Conservation (phyloP, 2,329 filamentous ascomycete species). For the Rutstroemia sp. region DNA sequence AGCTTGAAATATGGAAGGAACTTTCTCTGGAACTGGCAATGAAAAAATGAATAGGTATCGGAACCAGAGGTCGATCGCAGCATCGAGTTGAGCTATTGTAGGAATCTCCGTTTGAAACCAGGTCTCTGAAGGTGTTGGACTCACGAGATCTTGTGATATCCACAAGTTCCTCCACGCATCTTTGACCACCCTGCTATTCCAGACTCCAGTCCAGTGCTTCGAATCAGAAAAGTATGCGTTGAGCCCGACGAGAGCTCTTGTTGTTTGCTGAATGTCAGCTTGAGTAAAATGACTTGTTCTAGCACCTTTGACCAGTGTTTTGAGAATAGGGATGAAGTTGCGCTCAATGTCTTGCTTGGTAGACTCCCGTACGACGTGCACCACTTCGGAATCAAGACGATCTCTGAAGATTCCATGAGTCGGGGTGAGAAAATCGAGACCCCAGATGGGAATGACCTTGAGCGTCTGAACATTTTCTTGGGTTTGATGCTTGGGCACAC, state of each 20-base stretch:
- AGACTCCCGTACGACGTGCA: conserved; percentile 35
- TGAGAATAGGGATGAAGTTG: conserved; percentile 47
- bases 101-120: conserved; percentile 40
- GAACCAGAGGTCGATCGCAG: conserved; percentile 39
- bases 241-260: conserved; percentile 21
- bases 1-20: conserved; percentile 52
- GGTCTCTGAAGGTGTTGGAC: conserved; percentile 33
- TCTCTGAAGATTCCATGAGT: conserved; percentile 43
- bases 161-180: conserved; percentile 38
- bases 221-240: conserved; percentile 31
- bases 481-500: conserved; percentile 41
- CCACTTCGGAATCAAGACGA: conserved; percentile 40
- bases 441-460: conserved; percentile 43
- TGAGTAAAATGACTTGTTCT: conserved; percentile 38
- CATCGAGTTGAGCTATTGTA: conserved; percentile 38
- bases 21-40: conserved; percentile 34
- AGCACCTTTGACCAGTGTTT: conserved; percentile 41
- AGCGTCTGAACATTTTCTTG: conserved; percentile 43
- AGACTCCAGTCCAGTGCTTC: conserved; percentile 39
- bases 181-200: conserved; percentile 39
- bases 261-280: conserved; percentile 36
- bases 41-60: conserved; percentile 41
- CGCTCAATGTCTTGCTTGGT: conserved; percentile 39
- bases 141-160: conserved; percentile 37
- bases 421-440: conserved; percentile 41